Evolutionary conservation across 2,329 filamentous ascomycete species (phyloP).

Genomic region (Lasiodiplodia hormozganensis): DNA sequence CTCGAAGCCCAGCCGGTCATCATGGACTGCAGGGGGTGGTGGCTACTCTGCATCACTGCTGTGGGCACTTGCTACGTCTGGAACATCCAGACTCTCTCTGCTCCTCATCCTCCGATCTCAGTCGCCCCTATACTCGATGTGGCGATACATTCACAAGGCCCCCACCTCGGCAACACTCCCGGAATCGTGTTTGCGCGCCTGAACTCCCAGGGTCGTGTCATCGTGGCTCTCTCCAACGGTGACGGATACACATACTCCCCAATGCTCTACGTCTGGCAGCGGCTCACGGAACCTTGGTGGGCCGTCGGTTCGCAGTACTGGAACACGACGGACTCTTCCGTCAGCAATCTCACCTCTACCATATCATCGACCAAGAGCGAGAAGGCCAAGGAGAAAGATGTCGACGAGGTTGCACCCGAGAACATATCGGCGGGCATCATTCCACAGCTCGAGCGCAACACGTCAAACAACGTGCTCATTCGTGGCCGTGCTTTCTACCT

Average conservation of each 20-base stretch:
- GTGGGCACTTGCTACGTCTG: conserved; percentile 91
- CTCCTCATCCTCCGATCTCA: conserved; percentile 88
- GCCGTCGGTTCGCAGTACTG: conserved; percentile 97
- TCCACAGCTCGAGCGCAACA: conserved; percentile 90
- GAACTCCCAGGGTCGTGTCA: conserved; percentile 83
- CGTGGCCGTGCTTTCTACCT: conserved; percentile 91
- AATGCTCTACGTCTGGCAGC: conserved; percentile 88
- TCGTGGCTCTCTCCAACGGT: conserved; percentile 92
- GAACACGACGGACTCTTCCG: conserved; percentile 94
- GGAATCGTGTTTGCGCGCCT: conserved; percentile 90
- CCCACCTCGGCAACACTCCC: conserved; percentile 79
- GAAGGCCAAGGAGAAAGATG: conserved; percentile 45
- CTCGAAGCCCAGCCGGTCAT: conserved; percentile 94
- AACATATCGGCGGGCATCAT: conserved; percentile 90
- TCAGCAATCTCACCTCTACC: conserved; percentile 78
- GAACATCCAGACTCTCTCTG: conserved; percentile 83
- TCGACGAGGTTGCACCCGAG: conserved; percentile 59
- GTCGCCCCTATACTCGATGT: conserved; percentile 88
- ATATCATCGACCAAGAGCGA: conserved; percentile 40
- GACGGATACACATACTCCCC: conserved; percentile 92
- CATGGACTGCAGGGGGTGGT: conserved; percentile 86
- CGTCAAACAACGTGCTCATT: conserved; percentile 88
- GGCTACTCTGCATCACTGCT: conserved; percentile 87
- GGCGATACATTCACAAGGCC: conserved; percentile 78
- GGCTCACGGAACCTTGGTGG: conserved; percentile 98